A percentile compares a stretch with the other conserved stretches of the same genome.
These are phyloP conservation scores for Drechslerella stenobrocha DNA, from an alignment of 2,329 filamentous ascomycete species.

Conservation along the genomic window DNA sequence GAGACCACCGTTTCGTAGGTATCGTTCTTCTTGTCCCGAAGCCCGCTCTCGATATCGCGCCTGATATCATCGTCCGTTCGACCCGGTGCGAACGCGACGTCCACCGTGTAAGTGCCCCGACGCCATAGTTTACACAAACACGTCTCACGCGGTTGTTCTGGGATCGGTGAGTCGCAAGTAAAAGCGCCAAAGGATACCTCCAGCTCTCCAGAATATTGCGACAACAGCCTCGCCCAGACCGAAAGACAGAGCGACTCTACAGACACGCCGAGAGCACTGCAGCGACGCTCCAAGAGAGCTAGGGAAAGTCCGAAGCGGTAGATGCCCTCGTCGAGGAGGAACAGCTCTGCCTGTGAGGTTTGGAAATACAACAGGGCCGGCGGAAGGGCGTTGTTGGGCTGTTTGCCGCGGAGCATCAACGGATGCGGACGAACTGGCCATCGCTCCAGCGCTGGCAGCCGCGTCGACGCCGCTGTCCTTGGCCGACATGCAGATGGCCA, in stretches of 20 bases:
- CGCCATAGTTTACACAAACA: slow-evolving; percentile 63
- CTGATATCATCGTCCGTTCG: slow-evolving; percentile 24
- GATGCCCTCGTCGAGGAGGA: slow-evolving; percentile 23
- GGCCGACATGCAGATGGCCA: slow-evolving; percentile 11
- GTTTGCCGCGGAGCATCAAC: neutral
- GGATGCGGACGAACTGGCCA: slow-evolving; percentile 1
- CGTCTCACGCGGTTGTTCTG: slow-evolving; percentile 67
- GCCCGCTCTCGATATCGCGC: slow-evolving; percentile 53
- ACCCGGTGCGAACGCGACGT: slow-evolving; percentile 35
- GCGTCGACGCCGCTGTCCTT: slow-evolving; percentile 25
- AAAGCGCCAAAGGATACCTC: slow-evolving; percentile 90
- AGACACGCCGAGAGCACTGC: slow-evolving; percentile 63
- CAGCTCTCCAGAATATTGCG: slow-evolving; percentile 60
- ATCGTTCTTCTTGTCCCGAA: slow-evolving; percentile 64
- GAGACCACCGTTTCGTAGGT: slow-evolving; percentile 60
- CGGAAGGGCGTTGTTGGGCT: slow-evolving; percentile 31
- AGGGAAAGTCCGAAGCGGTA: slow-evolving; percentile 55
- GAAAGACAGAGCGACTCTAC: slow-evolving; percentile 71
- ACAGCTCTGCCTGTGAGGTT: slow-evolving; percentile 53
- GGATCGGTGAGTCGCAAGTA: slow-evolving; percentile 72
- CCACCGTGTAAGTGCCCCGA: slow-evolving; percentile 17
- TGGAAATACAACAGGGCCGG: slow-evolving; percentile 50
- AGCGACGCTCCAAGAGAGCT: slow-evolving; percentile 59
- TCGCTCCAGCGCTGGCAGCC: neutral
- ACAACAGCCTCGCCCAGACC: slow-evolving; percentile 70